Conservation (phyloP, 2,329 filamentous ascomycete species). For the Colletotrichum eleusines region DNA sequence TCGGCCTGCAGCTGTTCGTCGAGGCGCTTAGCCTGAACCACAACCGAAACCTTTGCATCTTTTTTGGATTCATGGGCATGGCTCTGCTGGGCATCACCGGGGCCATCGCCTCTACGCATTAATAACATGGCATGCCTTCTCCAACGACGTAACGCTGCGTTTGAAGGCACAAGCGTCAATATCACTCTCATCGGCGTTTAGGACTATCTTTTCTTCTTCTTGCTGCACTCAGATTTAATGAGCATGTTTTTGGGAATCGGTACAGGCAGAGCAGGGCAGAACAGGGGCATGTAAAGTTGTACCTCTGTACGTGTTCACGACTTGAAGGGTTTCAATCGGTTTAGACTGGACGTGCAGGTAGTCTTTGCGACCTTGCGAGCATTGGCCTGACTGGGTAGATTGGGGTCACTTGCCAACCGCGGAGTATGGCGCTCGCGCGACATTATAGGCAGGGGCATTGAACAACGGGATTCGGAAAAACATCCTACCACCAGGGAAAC, state of each 20-base stretch:
- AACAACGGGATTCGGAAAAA: background rate
- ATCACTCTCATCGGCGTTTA: conserved; percentile 18
- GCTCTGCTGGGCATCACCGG: conserved; percentile 85
- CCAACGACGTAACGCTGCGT: background rate
- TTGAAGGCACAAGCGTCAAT: conserved; percentile 2
- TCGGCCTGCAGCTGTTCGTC: conserved; percentile 88
- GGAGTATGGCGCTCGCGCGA: background rate
- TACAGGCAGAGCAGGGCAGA: conserved; percentile 1
- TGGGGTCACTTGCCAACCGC: background rate
- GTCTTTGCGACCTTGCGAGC: background rate
- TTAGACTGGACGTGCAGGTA: background rate
- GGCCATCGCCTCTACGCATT: conserved; percentile 57
- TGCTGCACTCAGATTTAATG: conserved; percentile 14
- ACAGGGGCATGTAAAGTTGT: background rate
- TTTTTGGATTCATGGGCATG: conserved; percentile 89
- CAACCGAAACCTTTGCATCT: conserved; percentile 79
- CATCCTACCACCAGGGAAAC: background rate
- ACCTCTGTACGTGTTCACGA: conserved; percentile 1
- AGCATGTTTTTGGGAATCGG: background rate
- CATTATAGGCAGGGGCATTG: conserved; percentile 19
- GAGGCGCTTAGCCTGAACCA: conserved; percentile 89
- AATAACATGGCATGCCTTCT: background rate
- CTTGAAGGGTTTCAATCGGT: conserved; percentile 2
- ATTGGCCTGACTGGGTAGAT: background rate
- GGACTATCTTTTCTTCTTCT: background rate